Evolutionary conservation across 805 yeast genomes (phyloP), one percentile per base, ranked within the genome.

Genomic region (Barnettozyma californica): DNA sequence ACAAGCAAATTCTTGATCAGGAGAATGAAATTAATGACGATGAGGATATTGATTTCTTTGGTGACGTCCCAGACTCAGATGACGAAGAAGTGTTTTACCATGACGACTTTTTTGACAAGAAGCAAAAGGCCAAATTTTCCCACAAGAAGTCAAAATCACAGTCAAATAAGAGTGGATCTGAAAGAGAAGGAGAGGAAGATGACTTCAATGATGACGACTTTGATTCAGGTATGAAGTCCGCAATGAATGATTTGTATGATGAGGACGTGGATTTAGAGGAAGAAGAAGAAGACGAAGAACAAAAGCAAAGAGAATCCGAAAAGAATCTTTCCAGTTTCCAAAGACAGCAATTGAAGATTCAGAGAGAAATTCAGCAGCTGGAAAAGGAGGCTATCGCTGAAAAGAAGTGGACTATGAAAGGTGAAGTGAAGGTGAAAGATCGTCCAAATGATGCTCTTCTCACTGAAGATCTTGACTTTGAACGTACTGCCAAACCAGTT

Each of bases 351-450:
- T 71, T 73, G 45, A 80, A 79, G 51, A 72, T 94, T 23, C 87
- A 83, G 59, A 74, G 77, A 33, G 95, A 94, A 66, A 94, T 94
- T 52, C 77, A 77, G 33, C 74, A 77, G 56, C 72, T 91, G 44
- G 99, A 92, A 68, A 80, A 81, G 41, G 97, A 91, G 64, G 83
- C 94, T 16, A 82, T 92, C 27, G 94, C 91, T 4, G 92, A 85
- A 49, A 92, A 94, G 70, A 82, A 81, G 59, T 92, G 99, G 99
- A 81, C 96, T 8, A 76, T 92, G 79, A 85, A 83, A 59, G 99
- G 99, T 68, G 99, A 94, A 68, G 90, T 88, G 1, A 77, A 78
- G 49, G 87, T 90, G 2, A 80, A 77, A 53, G 85, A 84, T 55
- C 77, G 99, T 62, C 96, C 95, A 8, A 72, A 74, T 40, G 97